Evolutionary conservation across 345 rosid genomes (phyloP).

Genomic region (Brassica juncea): DNA sequence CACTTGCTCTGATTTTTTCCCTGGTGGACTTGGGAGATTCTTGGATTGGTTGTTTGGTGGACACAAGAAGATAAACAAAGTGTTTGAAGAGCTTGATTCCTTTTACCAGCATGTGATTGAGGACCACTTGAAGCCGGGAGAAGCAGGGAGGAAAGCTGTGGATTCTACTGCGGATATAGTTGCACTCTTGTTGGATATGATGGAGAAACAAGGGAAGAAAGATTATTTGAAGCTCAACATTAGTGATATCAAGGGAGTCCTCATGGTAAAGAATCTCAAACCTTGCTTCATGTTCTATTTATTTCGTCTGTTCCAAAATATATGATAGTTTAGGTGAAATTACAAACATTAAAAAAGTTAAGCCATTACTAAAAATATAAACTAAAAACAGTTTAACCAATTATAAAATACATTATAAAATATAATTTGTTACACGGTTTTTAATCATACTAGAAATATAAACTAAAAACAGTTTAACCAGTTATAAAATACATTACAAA

Average conservation of each 20-base stretch:
- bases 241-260: constrained; percentile 20
- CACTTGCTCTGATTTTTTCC: constrained; percentile 22
- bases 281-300: neutral
- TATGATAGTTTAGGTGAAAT: too few species aligned
- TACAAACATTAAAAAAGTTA: too few species aligned
- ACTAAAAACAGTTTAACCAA: too few species aligned
- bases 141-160: neutral
- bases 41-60: constrained; percentile 42
- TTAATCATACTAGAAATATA: too few species aligned
- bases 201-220: constrained; percentile 1
- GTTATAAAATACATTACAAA: too few species aligned
- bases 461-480: too few species aligned
- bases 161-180: constrained; percentile 38
- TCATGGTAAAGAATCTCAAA: constrained; percentile 16
- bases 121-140: constrained; percentile 43
- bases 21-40: neutral
- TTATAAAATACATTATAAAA: too few species aligned
- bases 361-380: too few species aligned
- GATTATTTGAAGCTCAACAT: neutral
- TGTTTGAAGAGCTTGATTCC: constrained; percentile 38
- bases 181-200: constrained; percentile 12
- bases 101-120: constrained; percentile 45
- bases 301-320: too few species aligned
- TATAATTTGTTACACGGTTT: too few species aligned
- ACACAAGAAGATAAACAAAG: constrained; percentile 31